Conservation (phyloP, 495 filamentous ascomycete genomes). For the Daldinia concentrica region DNA sequence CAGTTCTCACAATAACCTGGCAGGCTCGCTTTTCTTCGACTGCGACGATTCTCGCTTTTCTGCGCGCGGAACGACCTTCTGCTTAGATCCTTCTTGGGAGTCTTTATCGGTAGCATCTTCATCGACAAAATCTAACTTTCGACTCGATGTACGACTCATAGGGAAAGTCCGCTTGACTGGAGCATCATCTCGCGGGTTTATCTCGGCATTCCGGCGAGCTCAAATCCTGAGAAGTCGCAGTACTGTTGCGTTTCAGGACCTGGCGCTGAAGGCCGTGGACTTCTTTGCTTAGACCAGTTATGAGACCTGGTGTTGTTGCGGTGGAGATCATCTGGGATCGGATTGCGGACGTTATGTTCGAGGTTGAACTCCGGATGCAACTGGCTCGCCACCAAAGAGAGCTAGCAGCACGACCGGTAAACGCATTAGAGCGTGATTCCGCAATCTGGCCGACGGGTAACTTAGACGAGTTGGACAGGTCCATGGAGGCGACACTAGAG, state of each 20-base stretch:
- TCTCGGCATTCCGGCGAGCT: constrained; percentile 71
- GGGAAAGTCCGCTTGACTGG: constrained; percentile 54
- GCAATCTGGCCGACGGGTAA: constrained; percentile 46
- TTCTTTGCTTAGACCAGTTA: constrained; percentile 92
- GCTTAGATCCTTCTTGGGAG: constrained; percentile 36
- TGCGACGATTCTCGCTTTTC: constrained; percentile 50
- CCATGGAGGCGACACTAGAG: constrained; percentile 44
- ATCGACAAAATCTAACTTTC: constrained; percentile 66
- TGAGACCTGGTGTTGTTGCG: constrained; percentile 84
- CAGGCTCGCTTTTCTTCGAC: constrained; percentile 70
- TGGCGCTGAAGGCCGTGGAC: constrained; percentile 91
- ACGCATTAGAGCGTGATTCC: constrained; percentile 58
- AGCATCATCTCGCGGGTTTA: constrained; percentile 54
- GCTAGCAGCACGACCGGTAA: constrained; percentile 64
- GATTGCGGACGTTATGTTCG: constrained; percentile 95
- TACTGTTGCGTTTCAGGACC: constrained; percentile 79
- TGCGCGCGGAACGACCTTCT: constrained; percentile 29
- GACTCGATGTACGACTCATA: constrained; percentile 48
- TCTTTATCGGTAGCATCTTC: constrained; percentile 68
- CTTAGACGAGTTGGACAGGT: constrained; percentile 49
- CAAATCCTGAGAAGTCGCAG: constrained; percentile 68
- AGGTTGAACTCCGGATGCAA: constrained; percentile 93
- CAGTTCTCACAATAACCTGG: constrained; percentile 99
- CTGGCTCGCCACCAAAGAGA: constrained; percentile 81
- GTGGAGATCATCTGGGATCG: constrained; percentile 97